phyloP scores from a whole-genome alignment of 169 alveolate species.

The Plasmodium gonderi region DNA sequence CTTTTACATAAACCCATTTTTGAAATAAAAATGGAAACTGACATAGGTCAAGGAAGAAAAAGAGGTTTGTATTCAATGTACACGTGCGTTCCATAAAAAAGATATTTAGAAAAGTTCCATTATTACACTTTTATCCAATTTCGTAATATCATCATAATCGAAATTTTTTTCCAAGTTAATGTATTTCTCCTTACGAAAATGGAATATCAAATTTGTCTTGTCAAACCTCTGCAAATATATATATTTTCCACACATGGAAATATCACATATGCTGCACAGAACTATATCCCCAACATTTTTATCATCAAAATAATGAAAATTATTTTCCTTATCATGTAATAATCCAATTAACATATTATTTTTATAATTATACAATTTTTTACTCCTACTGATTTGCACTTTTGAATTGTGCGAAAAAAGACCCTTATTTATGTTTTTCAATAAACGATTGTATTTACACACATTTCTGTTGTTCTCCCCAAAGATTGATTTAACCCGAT shows the following conservation, averaged over 20 bases:
- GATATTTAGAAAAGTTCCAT: conserved; percentile 24
- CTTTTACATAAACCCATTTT: not conserved
- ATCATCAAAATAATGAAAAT: conserved; percentile 62
- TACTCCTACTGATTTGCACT: conserved; percentile 1
- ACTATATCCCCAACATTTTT: conserved; percentile 66
- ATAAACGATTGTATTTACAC: conserved; percentile 10
- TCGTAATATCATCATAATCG: conserved; percentile 57
- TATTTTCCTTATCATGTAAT: conserved; percentile 69
- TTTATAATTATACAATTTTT: conserved; percentile 54
- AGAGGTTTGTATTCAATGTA: not conserved
- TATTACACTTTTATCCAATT: conserved; percentile 6
- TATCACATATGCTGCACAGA: conserved; percentile 44
- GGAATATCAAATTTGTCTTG: conserved; percentile 36
- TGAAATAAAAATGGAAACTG: not conserved
- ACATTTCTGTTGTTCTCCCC: conserved; percentile 1
- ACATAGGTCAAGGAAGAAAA: not conserved
- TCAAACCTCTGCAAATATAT: conserved; percentile 54
- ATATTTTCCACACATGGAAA: conserved; percentile 68
- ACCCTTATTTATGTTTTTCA: conserved; percentile 16
- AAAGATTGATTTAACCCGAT: not conserved
- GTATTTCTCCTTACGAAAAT: conserved; percentile 60
- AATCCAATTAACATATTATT: conserved; percentile 60
- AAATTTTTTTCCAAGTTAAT: conserved; percentile 51
- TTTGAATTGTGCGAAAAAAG: conserved; percentile 7
- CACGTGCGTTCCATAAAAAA: not conserved